Conservation (phyloP, 2,329 filamentous ascomycete species). For the Rugonectria rugulosa region DNA sequence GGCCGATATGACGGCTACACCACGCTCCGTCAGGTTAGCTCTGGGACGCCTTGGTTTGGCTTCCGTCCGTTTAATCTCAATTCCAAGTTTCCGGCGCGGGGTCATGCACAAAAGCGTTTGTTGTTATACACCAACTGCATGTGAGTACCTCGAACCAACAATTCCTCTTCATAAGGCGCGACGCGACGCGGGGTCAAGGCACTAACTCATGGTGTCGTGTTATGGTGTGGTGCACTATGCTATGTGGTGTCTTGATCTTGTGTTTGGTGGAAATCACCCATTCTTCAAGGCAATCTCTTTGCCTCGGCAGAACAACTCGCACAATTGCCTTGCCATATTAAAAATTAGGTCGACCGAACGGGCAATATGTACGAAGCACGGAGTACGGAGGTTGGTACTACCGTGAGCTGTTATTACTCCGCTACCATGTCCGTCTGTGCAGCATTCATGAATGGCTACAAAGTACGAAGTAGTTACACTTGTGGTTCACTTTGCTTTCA, state of each 20-base stretch:
- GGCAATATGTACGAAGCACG: background rate
- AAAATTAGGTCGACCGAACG: background rate
- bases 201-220: slow-evolving; percentile 11
- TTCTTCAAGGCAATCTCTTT: background rate
- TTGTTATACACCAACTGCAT: background rate
- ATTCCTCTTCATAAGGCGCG: slow-evolving; percentile 4
- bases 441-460: no score
- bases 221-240: no score
- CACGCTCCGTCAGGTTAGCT: slow-evolving; percentile 6
- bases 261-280: background rate
- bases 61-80: slow-evolving; percentile 28
- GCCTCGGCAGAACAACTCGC: slow-evolving; percentile 5
- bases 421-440: no score
- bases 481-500: no score
- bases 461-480: background rate
- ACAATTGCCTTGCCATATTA: background rate
- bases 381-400: no score
- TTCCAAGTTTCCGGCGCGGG: slow-evolving; percentile 20
- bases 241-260: background rate
- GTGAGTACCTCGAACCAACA: slow-evolving; percentile 16
- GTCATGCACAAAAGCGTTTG: slow-evolving; percentile 21
- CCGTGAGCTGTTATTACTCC: no score
- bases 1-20: slow-evolving; percentile 2
- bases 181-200: slow-evolving; percentile 25
- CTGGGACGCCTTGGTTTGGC: slow-evolving; percentile 14